Base-by-base conservation (phyloP, 441 rosid species). In the Syzygium syzygioides region DNA sequence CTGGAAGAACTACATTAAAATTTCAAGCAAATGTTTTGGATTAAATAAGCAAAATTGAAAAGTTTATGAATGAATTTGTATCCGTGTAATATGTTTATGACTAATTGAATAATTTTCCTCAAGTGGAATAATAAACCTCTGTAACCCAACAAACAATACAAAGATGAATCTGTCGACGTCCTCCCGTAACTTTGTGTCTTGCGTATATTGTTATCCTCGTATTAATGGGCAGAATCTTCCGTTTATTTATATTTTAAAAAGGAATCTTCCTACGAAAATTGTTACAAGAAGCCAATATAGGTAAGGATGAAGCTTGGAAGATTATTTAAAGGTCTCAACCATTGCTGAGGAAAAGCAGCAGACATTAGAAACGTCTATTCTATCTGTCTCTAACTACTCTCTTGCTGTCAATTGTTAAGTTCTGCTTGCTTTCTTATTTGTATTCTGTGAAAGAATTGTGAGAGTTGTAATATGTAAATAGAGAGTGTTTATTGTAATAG, bases 11-110 rank as follows among this genome's bases (percentile, higher is more conserved):
- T 37, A 37, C 45, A 41, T 41, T 41, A 32, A 41, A 41, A 41
- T 41, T 41, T 41, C 45, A 7, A 41, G 45, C 45, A 6, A 41
- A 41, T 41, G 7, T 41, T 41, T 41, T 5, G 7, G 6, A 41
- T 6, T 41, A 41, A 41, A 41, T 41, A 5, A 41, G 7, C 45
- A 41, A 41, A 41, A 56, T 56, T 56, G 23, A 56, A 56, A 20
- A 56, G 1, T 20, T 56, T 20, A 20, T 9, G 20, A 7, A 11
- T 56, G 59, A 56, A 20, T 20, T 9, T 9, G 23, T 56, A 20
- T 56, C 4, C 9, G 15, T 9, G 20, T 0, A 3, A 0, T 56
- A 56, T 2, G 23, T 56, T 56, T 20, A 56, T 4, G 59, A 3
- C 23, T 56, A 11, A 56, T 7, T 0, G 5, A 26, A 23, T 56